Percentiles rank a stretch among this genome's conserved stretches.
Evolutionary conservation across 116 monocot species (phyloP).

Genomic region (Trichopus zeylanicus): DNA sequence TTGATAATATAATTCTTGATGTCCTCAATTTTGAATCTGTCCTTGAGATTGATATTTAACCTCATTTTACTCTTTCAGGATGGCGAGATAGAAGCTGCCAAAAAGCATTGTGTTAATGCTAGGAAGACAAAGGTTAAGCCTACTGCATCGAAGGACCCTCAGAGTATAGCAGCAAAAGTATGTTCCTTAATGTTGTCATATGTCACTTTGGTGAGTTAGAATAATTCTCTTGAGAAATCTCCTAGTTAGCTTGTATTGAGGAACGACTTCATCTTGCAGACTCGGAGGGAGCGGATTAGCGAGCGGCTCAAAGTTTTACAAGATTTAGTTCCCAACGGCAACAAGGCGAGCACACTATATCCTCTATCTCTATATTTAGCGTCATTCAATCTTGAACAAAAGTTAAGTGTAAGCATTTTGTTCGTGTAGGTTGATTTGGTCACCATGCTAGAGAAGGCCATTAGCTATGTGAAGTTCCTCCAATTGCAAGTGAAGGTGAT

Average conservation of each 20-base stretch:
- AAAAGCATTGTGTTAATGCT: constrained; percentile 40
- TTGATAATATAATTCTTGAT: not conserved
- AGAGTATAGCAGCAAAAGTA: constrained; percentile 94
- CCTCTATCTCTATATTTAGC: not conserved
- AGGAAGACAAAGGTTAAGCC: constrained; percentile 40
- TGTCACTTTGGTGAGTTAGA: too few species aligned
- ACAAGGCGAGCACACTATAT: constrained; percentile 32
- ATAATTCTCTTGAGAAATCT: too few species aligned
- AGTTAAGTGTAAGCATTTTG: not conserved
- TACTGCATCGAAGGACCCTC: constrained; percentile 67
- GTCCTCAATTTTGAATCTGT: not conserved
- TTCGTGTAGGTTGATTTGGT: constrained; percentile 73
- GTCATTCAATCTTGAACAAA: not conserved
- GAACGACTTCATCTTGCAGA: constrained; percentile 30
- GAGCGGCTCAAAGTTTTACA: constrained; percentile 78
- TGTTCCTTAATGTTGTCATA: constrained; percentile 12
- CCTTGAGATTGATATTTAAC: not conserved
- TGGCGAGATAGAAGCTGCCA: constrained; percentile 30
- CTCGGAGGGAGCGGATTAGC: constrained; percentile 77
- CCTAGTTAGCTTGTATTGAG: too few species aligned
- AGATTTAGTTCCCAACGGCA: constrained; percentile 89
- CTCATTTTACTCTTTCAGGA: constrained; percentile 14
- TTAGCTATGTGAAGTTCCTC: constrained; percentile 88
- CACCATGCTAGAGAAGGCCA: constrained; percentile 93
- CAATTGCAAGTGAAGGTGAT: constrained; percentile 92